Percentiles rank a stretch among this genome's conserved stretches.
Evolutionary conservation across 352 stramenopile genomes (phyloP).

Genomic region (Thalassiosira exigua): DNA sequence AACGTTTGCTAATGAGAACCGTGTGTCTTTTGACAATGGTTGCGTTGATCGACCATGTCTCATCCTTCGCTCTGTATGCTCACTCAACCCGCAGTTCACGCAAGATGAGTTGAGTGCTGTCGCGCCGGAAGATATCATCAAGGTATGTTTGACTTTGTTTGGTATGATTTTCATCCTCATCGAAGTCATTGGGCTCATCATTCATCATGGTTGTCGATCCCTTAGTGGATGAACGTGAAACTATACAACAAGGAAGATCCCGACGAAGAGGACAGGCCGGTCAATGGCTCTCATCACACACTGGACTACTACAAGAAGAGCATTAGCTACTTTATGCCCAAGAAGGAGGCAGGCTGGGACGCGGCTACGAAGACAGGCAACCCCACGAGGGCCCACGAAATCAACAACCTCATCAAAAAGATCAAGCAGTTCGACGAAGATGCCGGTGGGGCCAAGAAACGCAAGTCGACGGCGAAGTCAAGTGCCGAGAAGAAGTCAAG

Average conservation of each 20-base stretch:
- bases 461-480: conserved; percentile 5
- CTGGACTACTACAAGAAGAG: conserved; percentile 33
- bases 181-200: no score
- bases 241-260: conserved; percentile 25
- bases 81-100: conserved; percentile 28
- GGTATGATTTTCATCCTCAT: no score
- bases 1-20: neutral
- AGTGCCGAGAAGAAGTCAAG: conserved; percentile 13
- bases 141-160: no score
- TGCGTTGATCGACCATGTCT: no score
- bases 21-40: no score
- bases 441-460: conserved; percentile 25
- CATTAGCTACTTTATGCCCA: conserved; percentile 35
- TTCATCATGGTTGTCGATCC: no score
- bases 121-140: conserved; percentile 21
- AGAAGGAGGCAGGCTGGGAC: conserved; percentile 25
- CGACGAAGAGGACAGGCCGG: neutral
- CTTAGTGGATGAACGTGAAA: conserved; percentile 27
- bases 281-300: conserved; percentile 28
- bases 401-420: conserved; percentile 47
- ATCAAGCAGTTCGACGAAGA: conserved; percentile 10
- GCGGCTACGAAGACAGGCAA: conserved; percentile 23
- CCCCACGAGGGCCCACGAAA: conserved; percentile 30
- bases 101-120: conserved; percentile 31
- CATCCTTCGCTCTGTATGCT: neutral